Evolutionary conservation across 768 basidiomycete species (phyloP).

Genomic region (button mushroom (Agaricus bisporus)): DNA sequence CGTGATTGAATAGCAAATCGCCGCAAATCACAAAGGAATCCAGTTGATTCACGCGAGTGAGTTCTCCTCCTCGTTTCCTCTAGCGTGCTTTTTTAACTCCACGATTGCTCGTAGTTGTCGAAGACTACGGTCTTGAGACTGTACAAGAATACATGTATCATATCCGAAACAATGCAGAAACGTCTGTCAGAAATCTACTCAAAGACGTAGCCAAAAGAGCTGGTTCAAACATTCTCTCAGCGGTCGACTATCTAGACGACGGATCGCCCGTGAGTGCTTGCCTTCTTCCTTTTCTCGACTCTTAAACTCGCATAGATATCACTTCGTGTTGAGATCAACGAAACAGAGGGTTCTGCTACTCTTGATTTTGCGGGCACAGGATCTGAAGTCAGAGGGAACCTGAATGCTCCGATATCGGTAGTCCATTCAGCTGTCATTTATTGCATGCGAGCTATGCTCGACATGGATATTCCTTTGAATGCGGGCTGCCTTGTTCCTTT

Average conservation of each 20-base stretch:
- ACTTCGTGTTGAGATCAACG: constrained; percentile 73
- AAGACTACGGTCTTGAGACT: constrained; percentile 78
- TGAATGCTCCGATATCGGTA: constrained; percentile 82
- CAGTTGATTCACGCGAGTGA: constrained; percentile 76
- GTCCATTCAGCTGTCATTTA: constrained; percentile 87
- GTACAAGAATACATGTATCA: constrained; percentile 94
- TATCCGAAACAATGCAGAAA: constrained; percentile 85
- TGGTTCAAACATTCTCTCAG: constrained; percentile 57
- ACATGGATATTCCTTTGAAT: constrained; percentile 86
- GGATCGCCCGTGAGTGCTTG: constrained; percentile 60
- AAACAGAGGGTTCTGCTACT: constrained; percentile 65
- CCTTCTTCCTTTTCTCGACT: neutral
- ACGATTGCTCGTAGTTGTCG: constrained; percentile 62
- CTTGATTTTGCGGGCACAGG: constrained; percentile 86
- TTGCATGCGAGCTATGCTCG: constrained; percentile 83
- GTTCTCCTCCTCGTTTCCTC: constrained; percentile 16
- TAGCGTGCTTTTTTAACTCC: constrained; percentile 10
- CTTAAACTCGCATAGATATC: constrained; percentile 44
- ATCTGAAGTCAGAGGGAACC: constrained; percentile 76
- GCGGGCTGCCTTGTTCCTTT: constrained; percentile 90
- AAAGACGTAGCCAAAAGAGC: constrained; percentile 65
- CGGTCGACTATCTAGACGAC: constrained; percentile 84
- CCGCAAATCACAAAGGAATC: constrained; percentile 89
- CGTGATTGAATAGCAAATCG: constrained; percentile 66
- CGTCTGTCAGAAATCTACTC: constrained; percentile 77